Conservation (phyloP, 169 alveolate species). For the Eimeria necatrix region DNA sequence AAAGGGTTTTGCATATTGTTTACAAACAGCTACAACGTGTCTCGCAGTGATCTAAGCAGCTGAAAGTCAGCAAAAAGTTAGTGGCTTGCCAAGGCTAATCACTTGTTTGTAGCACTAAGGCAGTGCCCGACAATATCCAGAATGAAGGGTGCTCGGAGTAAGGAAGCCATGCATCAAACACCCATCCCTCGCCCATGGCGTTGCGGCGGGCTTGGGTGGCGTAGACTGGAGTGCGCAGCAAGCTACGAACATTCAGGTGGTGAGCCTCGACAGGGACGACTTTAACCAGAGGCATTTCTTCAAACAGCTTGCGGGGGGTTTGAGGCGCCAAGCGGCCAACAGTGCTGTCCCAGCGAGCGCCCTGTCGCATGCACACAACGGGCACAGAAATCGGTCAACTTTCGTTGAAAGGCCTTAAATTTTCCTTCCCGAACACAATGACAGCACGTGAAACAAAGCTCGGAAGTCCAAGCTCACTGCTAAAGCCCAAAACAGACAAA, state of each 20-base stretch:
- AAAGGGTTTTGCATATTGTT: too few species aligned
- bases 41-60: too few species aligned
- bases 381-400: too few species aligned
- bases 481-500: too few species aligned
- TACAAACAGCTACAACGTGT: too few species aligned
- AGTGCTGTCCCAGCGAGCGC: slow-evolving; percentile 95
- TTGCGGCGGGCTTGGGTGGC: slow-evolving; percentile 91
- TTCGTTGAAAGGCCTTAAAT: too few species aligned
- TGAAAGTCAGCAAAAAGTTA: too few species aligned
- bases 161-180: slow-evolving; percentile 95
- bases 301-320: slow-evolving; percentile 93
- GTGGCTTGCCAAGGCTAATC: neutral
- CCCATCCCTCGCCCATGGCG: slow-evolving; percentile 96
- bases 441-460: too few species aligned
- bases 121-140: slow-evolving; percentile 96
- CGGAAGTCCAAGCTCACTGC: too few species aligned
- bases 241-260: slow-evolving; percentile 92
- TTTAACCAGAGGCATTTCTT: slow-evolving; percentile 95
- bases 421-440: too few species aligned
- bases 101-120: slow-evolving; percentile 89
- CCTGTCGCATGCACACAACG: slow-evolving; percentile 82
- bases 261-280: slow-evolving; percentile 96
- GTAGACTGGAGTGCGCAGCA: slow-evolving; percentile 95
- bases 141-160: slow-evolving; percentile 94
- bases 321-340: slow-evolving; percentile 92